These are phyloP conservation scores for Breviolum minutum DNA, from an alignment of 73 alveolate species.

Conservation along the genomic window DNA sequence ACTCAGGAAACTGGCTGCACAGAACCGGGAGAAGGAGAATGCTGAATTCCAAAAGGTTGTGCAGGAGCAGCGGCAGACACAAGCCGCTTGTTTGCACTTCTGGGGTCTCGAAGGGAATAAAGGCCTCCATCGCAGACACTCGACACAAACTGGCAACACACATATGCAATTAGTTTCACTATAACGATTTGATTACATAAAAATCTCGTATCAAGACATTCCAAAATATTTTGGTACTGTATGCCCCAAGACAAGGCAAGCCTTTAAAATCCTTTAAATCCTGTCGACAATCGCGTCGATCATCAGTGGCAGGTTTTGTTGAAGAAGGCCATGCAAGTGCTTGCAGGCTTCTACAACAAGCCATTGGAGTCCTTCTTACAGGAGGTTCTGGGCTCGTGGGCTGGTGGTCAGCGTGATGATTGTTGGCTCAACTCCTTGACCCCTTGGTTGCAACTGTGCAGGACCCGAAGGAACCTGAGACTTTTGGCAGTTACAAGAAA, in stretches of 20 bases:
- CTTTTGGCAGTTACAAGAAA: slow-evolving; percentile 83
- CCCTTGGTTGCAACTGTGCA: neutral
- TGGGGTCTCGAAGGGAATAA: neutral
- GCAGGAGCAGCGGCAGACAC: slow-evolving; percentile 75
- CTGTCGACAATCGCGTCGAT: neutral
- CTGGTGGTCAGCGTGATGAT: neutral
- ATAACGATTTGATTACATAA: no score
- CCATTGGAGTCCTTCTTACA: slow-evolving; percentile 46
- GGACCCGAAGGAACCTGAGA: slow-evolving; percentile 75
- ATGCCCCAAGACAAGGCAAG: neutral
- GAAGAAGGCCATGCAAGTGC: slow-evolving; percentile 73
- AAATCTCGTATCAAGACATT: no score
- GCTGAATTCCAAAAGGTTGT: slow-evolving; percentile 73
- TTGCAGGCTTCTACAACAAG: slow-evolving; percentile 55
- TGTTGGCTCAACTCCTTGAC: neutral
- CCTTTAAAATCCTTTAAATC: neutral
- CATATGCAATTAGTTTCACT: no score
- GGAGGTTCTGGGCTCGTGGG: neutral
- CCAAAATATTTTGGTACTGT: no score
- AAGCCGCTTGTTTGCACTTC: neutral
- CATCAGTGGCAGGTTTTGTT: slow-evolving; percentile 21
- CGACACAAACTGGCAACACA: no score
- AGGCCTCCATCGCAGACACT: no score
- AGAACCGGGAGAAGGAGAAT: slow-evolving; percentile 90
- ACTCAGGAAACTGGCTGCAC: slow-evolving; percentile 78